These are phyloP conservation scores for Gastrolobium bilobum DNA, from an alignment of 306 rosid genomes.

Conservation along the genomic window DNA sequence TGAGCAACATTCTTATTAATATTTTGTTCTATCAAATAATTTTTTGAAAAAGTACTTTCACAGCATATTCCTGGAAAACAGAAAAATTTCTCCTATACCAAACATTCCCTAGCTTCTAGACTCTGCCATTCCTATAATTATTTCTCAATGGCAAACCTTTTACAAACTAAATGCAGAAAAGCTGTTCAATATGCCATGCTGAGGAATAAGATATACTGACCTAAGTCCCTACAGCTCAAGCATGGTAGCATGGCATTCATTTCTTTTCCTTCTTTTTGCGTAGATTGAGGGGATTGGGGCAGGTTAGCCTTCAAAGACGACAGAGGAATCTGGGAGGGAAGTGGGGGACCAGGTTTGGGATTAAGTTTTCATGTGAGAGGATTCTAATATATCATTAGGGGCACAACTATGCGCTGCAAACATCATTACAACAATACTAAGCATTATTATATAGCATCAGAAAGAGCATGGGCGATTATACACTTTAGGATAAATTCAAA, in stretches of 20 bases:
- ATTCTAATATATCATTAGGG: constrained; percentile 53
- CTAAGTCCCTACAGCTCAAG: constrained; percentile 41
- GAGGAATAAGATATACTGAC: constrained; percentile 28
- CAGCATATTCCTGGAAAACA: no score
- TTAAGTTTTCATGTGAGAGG: constrained; percentile 55
- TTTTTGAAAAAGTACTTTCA: no score
- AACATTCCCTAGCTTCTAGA: not conserved
- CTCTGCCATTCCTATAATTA: constrained; percentile 11
- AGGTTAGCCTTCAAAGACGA: constrained; percentile 28
- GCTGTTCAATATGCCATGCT: constrained; percentile 38
- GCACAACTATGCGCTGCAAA: constrained; percentile 52
- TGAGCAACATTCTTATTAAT: no score
- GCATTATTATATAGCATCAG: constrained; percentile 48
- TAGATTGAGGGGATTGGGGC: constrained; percentile 47
- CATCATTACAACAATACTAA: constrained; percentile 60
- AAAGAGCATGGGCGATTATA: not conserved
- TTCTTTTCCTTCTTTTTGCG: constrained; percentile 47
- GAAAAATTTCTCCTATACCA: no score
- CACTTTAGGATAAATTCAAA: not conserved
- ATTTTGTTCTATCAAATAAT: no score
- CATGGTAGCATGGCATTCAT: constrained; percentile 15
- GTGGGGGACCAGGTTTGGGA: constrained; percentile 50
- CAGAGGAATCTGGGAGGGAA: constrained; percentile 29
- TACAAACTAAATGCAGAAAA: constrained; percentile 44
- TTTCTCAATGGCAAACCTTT: constrained; percentile 34